Evolutionary conservation across 2,329 filamentous ascomycete species (phyloP), one percentile per base, ranked within the genome.

Genomic region (Xylariomycetidae sp.): DNA sequence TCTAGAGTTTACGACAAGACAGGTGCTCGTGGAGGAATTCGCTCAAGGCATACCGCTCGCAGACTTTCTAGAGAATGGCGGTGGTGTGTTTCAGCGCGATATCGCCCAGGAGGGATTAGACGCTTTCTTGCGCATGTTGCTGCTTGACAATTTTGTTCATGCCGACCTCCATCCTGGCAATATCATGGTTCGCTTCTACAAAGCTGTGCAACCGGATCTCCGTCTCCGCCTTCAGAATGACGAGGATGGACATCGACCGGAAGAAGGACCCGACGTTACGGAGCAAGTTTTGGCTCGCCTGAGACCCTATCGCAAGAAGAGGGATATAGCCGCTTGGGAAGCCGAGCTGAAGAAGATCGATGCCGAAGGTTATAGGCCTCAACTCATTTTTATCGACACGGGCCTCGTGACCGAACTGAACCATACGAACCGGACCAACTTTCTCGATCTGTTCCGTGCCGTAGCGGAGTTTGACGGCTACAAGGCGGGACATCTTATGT

Each of bases 171-270:
- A 98, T 56, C 92, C 92, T 0, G 92, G 92, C 16, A 98, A 98
- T 58, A 97, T 98, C 63, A 97, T 98, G 89, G 90, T 98, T 29
- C 88, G 94, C 43, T 98, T 98, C 66, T 96, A 97, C 62, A 81
- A 90, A 51, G 80, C 89, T 0, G 78, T 80, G 11, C 74, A 82
- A 41, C 75, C 90, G 0, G 77, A 83, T 30, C 66, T 94, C 1
- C 67, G 70, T 15, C 63, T 82, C 17, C 53, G 47, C 11, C 36
- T 53, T 5, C 58, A 57, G 25, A 58, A 61, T 15, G 59, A 69
- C 14, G 33, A 31, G 10, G 35, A 44, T 10, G 36, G 36, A 27
- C 40, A 37, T 3, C 44, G 45, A 16, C 48, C 55, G 16, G 28
- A 54, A 36, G 51, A 56, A 4, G 50, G 53, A 13, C 45, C 72